These are phyloP conservation scores for Trametes meyenii DNA, from an alignment of 768 basidiomycete species.

Conservation along the genomic window DNA sequence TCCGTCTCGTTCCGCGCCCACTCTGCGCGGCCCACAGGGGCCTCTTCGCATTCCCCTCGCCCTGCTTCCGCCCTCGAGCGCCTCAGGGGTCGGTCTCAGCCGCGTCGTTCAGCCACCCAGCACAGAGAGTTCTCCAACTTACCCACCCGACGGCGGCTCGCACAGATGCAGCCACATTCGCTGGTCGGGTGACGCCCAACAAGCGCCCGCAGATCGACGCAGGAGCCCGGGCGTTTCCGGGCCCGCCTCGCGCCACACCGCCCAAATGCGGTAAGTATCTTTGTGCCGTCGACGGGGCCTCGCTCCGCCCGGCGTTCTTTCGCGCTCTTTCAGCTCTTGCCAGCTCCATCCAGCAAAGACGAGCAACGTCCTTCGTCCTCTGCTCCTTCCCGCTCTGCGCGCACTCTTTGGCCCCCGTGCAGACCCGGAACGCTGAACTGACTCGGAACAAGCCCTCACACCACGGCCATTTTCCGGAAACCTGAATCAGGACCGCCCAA, in stretches of 20 bases:
- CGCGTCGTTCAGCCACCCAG: neutral
- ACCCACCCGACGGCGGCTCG: constrained; percentile 1
- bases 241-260: neutral
- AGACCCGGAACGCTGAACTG: neutral
- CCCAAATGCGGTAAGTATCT: constrained; percentile 10
- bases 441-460: neutral
- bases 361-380: neutral
- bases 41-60: neutral
- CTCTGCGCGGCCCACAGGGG: neutral
- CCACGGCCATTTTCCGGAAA: constrained; percentile 5
- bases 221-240: constrained; percentile 6
- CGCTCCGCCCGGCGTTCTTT: constrained; percentile 1
- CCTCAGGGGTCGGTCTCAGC: too few relatives aligned
- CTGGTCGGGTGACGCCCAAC: neutral
- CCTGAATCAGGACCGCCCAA: constrained; percentile 6
- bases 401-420: neutral
- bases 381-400: neutral
- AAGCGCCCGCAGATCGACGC: constrained; percentile 1
- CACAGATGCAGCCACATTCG: neutral
- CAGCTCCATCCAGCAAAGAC: neutral
- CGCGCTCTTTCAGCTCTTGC: neutral
- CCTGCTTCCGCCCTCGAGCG: neutral
- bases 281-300: constrained; percentile 1
- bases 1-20: constrained; percentile 17
- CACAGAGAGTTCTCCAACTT: neutral